Percentiles rank a stretch among this genome's conserved stretches.
Evolutionary conservation across 257 asterid genomes (phyloP).

Genomic region (Nyctanthes arbortristis): DNA sequence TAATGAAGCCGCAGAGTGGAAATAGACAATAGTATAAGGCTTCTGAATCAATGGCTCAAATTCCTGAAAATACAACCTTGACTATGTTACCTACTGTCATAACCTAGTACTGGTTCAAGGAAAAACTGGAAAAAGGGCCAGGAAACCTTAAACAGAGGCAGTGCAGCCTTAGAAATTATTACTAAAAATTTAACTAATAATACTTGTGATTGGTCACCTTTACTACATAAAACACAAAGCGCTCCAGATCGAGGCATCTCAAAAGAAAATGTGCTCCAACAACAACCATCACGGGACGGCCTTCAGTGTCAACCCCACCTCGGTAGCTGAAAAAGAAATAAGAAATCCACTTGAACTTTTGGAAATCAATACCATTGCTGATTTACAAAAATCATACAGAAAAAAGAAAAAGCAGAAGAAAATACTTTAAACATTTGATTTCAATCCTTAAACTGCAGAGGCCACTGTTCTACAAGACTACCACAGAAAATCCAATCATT

Average conservation of each 20-base stretch:
- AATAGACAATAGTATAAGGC: constrained; percentile 87
- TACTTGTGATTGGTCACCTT: constrained; percentile 54
- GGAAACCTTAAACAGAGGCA: not conserved
- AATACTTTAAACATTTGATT: not conserved
- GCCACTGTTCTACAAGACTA: not conserved
- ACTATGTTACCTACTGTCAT: constrained; percentile 5
- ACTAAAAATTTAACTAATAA: constrained; percentile 13
- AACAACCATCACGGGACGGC: constrained; percentile 89
- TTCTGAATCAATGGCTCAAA: constrained; percentile 96
- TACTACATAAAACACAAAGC: constrained; percentile 71
- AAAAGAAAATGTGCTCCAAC: constrained; percentile 97
- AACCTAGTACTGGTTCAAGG: constrained; percentile 1
- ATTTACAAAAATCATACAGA: not conserved
- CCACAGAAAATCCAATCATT: not conserved
- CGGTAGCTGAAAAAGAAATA: constrained; percentile 64
- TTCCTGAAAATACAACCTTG: constrained; percentile 61
- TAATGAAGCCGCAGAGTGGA: constrained; percentile 94
- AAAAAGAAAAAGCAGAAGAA: too few species aligned
- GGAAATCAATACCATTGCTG: not conserved
- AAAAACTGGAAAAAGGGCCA: constrained; percentile 18
- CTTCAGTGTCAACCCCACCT: constrained; percentile 94
- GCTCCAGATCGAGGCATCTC: constrained; percentile 91
- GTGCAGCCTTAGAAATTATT: not conserved
- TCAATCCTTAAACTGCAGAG: not conserved
- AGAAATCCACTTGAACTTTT: not conserved